Conservation (phyloP, 2,329 filamentous ascomycete genomes). For the Fusarium luffae region DNA sequence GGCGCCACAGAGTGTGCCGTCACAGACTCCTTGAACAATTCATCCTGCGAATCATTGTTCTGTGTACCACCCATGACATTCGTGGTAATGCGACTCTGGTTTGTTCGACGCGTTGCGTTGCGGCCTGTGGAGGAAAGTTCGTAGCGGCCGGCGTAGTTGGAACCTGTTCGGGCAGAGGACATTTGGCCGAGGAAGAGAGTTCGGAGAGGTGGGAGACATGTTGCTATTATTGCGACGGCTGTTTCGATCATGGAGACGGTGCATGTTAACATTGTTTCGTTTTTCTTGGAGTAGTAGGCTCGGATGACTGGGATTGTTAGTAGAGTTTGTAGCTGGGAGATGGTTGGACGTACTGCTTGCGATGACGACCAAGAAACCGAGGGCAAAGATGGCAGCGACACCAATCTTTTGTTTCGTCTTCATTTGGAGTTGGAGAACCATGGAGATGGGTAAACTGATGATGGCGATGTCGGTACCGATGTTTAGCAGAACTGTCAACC, state of each 20-base stretch:
- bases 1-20: not conserved
- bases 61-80: conserved; percentile 41
- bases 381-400: conserved; percentile 47
- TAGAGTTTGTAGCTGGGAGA: accelerated
- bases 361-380: conserved; percentile 48
- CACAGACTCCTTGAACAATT: conserved; percentile 32
- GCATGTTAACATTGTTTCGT: conserved; percentile 53
- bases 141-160: conserved; percentile 36
- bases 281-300: conserved; percentile 49
- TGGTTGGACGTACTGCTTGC: conserved; percentile 41
- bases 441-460: conserved; percentile 50
- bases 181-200: conserved; percentile 38
- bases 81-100: conserved; percentile 36
- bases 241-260: conserved; percentile 54
- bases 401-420: conserved; percentile 49
- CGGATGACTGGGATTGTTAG: conserved; percentile 45
- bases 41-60: conserved; percentile 41
- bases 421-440: conserved; percentile 51
- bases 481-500: conserved; percentile 40
- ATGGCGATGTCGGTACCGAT: conserved; percentile 38
- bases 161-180: conserved; percentile 30
- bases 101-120: conserved; percentile 32
- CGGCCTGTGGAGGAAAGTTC: conserved; percentile 38
- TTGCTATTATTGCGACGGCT: conserved; percentile 54
- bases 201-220: conserved; percentile 50